phyloP scores from a whole-genome alignment of 2,329 filamentous ascomycete genomes.

The Huntiella savannae region DNA sequence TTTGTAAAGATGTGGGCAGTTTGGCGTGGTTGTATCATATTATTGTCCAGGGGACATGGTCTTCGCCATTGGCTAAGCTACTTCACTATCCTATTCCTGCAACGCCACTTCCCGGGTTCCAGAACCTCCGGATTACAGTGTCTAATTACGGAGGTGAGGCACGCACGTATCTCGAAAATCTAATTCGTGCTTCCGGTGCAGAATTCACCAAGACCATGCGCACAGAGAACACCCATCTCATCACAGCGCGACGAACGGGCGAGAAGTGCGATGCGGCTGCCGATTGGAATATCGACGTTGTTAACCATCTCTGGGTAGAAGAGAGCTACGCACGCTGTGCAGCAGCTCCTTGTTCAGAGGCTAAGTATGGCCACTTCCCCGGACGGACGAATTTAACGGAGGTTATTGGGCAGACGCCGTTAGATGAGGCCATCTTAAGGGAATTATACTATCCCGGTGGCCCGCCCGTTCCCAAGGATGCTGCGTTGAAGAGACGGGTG shows the following conservation, averaged over 20 bases:
- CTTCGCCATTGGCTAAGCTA: conserved; percentile 60
- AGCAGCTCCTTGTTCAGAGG: conserved; percentile 49
- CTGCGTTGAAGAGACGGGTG: conserved; percentile 31
- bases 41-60: conserved; percentile 78
- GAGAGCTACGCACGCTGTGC: conserved; percentile 88
- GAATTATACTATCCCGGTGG: conserved; percentile 52
- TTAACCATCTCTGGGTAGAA: conserved; percentile 95
- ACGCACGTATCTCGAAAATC: conserved; percentile 78
- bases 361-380: conserved; percentile 73
- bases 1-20: conserved; percentile 72
- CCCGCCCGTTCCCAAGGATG: conserved; percentile 24
- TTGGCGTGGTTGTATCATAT: conserved; percentile 86
- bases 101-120: conserved; percentile 61
- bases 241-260: conserved; percentile 74
- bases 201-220: conserved; percentile 91
- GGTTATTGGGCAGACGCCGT: conserved; percentile 71
- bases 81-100: conserved; percentile 78
- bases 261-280: conserved; percentile 85
- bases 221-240: conserved; percentile 83
- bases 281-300: conserved; percentile 77
- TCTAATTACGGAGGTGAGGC: conserved; percentile 96
- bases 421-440: conserved; percentile 44
- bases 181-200: conserved; percentile 67
- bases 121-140: conserved; percentile 59
- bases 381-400: conserved; percentile 79